Conservation (phyloP, 2,329 filamentous ascomycete species). For the Aspergillus fischeri region DNA sequence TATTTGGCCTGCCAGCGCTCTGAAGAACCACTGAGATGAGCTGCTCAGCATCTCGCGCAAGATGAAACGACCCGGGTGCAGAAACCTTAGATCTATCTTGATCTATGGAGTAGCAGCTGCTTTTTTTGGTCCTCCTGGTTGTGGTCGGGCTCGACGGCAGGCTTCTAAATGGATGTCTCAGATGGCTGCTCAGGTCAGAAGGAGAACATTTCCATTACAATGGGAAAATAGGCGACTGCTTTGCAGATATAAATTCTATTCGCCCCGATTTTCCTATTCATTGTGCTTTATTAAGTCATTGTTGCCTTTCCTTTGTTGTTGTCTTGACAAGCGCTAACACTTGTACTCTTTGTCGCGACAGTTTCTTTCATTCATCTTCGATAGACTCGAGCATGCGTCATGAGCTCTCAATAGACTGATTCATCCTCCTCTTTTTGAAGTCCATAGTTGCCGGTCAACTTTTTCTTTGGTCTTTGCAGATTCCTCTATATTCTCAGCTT, state of each 20-base stretch:
- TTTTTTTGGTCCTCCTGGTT: background rate
- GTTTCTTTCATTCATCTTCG: slow-evolving; percentile 7
- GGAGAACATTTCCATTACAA: background rate
- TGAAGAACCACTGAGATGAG: slow-evolving; percentile 14
- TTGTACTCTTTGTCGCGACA: slow-evolving; percentile 1
- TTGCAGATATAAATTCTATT: background rate
- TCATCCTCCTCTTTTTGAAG: background rate
- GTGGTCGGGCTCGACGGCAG: slow-evolving; percentile 1
- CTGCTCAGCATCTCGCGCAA: slow-evolving; percentile 13
- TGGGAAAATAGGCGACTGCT: background rate
- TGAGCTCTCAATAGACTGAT: slow-evolving; percentile 12
- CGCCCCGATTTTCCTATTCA: background rate
- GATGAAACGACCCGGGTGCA: slow-evolving; percentile 22
- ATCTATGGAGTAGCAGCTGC: background rate
- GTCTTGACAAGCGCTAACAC: background rate
- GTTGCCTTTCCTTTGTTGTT: slow-evolving; percentile 1
- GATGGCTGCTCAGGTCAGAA: background rate
- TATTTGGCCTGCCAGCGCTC: slow-evolving; percentile 22
- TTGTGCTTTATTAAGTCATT: background rate
- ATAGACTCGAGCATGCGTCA: slow-evolving; percentile 14
- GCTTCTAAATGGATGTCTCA: background rate
- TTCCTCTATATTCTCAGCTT: background rate
- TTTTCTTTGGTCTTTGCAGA: background rate
- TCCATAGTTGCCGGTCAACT: slow-evolving; percentile 18
- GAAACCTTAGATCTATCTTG: background rate